Percentiles rank a stretch among this genome's conserved stretches.
Evolutionary conservation across 331 rosid genomes (phyloP).

Genomic region (Rosa hybrid): DNA sequence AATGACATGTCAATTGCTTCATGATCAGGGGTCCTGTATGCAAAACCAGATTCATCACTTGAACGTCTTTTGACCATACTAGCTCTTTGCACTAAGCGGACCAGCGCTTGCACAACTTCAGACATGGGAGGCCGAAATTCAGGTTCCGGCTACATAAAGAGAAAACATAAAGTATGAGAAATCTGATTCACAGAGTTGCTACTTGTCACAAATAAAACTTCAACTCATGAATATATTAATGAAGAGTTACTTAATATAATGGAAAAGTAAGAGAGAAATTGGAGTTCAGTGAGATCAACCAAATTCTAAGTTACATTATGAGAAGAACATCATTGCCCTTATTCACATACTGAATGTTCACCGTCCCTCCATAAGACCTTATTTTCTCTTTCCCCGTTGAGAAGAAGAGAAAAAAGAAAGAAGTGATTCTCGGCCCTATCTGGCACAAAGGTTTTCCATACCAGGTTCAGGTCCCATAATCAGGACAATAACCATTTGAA

Average conservation of each 20-base stretch:
- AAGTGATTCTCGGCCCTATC: not conserved
- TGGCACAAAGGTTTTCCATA: not conserved
- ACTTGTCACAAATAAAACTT: not conserved
- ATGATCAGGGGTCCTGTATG: slow-evolving; percentile 79
- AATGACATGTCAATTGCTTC: slow-evolving; percentile 69
- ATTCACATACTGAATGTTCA: not conserved
- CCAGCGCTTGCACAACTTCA: slow-evolving; percentile 97
- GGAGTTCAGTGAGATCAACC: not conserved
- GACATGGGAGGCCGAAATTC: slow-evolving; percentile 99
- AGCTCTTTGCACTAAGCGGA: slow-evolving; percentile 87
- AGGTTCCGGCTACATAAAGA: slow-evolving; percentile 72
- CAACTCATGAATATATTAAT: not conserved
- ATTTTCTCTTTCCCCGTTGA: not conserved
- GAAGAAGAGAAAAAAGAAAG: not conserved
- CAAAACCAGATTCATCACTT: slow-evolving; percentile 76
- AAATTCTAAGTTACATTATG: slow-evolving; percentile 2
- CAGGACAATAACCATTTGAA: not conserved
- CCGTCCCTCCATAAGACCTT: not conserved
- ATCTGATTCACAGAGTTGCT: not conserved
- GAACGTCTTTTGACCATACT: slow-evolving; percentile 84
- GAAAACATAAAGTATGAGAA: slow-evolving; percentile 4
- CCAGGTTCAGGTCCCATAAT: not conserved
- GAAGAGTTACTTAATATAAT: not conserved
- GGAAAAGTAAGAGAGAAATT: not conserved
- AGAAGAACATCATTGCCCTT: not conserved